Base-by-base conservation (phyloP, 352 stramenopile species). In the Chrysophaeum taylorii region DNA sequence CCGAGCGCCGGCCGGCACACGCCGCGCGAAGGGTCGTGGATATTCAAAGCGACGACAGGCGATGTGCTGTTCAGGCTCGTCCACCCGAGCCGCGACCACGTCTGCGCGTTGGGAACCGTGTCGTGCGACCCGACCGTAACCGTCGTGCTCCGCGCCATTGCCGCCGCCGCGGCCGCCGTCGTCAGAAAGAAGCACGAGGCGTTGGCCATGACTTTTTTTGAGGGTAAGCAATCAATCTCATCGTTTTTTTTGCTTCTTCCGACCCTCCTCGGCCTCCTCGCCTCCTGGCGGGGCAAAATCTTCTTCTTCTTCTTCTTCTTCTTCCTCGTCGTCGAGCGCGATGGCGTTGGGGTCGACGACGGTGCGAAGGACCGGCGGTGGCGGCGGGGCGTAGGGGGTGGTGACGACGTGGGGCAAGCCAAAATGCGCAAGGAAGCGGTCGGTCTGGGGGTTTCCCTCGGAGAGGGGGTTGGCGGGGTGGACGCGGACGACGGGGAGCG, bases 391-490 rank as follows among this genome's bases (percentile, higher is more conserved):
- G 74, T 87, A 97, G n/a, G 93, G 91, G 25, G 91, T 81, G 16
- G 94, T 98, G 12, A 97, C 82, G 27, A 91, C 84, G 73, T 98
- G 94, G n/a, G 84, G 81, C 27, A 98, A 78, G 71, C 92, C 90
- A 38, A 98, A 79, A 53, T 96, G 76, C 60, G 89, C 78, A 62
- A 98, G 74, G 35, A 97, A 80, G 64, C 86, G 63, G 75, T 98
- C 94, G 0, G 93, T 98, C 74, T 98, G 93, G 7, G 91, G 93
- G 71, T 97, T 98, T 0, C 93, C 92, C 69, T 84, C 81, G 36
- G 69, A 68, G 33, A 70, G 64, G 70, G 36, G 73, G 72, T 70
- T 68, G 39, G 21, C 50, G 41, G 1, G 41, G 50, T 64, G n/a
- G 29, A 39, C 23, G 9, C 37, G 33, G 16, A 25, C 35, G 27